Conservation (phyloP, 2,329 filamentous ascomycete species). For the Colletotrichum navitas region DNA sequence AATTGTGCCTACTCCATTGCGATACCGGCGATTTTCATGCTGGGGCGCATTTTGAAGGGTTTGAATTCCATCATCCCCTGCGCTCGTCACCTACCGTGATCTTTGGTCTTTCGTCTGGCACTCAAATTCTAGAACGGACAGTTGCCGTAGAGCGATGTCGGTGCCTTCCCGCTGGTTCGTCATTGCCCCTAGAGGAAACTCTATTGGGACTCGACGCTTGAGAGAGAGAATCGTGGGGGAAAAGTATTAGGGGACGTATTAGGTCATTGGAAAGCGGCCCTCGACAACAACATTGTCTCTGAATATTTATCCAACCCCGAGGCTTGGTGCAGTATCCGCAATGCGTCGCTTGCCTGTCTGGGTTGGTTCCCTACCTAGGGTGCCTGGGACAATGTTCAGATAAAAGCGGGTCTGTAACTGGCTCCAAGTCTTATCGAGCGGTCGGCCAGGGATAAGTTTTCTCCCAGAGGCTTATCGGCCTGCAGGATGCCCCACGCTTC, state of each 20-base stretch:
- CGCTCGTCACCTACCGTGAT: slow-evolving; percentile 1
- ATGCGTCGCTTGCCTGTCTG: not conserved
- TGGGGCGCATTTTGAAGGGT: not conserved
- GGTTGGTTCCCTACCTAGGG: not conserved
- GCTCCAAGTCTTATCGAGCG: slow-evolving; percentile 31
- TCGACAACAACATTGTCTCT: not conserved
- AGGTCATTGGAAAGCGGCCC: not conserved
- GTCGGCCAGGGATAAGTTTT: slow-evolving; percentile 42
- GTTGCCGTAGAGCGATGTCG: slow-evolving; percentile 11
- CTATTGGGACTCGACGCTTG: not conserved
- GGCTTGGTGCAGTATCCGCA: slow-evolving; percentile 13
- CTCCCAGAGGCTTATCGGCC: slow-evolving; percentile 38
- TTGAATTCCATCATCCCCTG: slow-evolving; percentile 18
- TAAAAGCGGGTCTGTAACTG: not conserved
- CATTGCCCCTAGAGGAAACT: not conserved
- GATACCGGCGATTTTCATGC: slow-evolving; percentile 25
- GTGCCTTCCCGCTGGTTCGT: slow-evolving; percentile 13
- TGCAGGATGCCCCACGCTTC: slow-evolving; percentile 33
- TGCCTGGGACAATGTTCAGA: not conserved
- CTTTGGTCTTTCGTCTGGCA: slow-evolving; percentile 21
- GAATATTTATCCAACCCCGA: slow-evolving; percentile 19
- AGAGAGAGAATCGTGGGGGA: not conserved
- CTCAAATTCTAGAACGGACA: slow-evolving; percentile 22
- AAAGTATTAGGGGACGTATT: not conserved
- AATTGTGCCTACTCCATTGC: slow-evolving; percentile 4